These are phyloP conservation scores for Termitomyces sp. DNA, from an alignment of 768 basidiomycete species.

Conservation along the genomic window DNA sequence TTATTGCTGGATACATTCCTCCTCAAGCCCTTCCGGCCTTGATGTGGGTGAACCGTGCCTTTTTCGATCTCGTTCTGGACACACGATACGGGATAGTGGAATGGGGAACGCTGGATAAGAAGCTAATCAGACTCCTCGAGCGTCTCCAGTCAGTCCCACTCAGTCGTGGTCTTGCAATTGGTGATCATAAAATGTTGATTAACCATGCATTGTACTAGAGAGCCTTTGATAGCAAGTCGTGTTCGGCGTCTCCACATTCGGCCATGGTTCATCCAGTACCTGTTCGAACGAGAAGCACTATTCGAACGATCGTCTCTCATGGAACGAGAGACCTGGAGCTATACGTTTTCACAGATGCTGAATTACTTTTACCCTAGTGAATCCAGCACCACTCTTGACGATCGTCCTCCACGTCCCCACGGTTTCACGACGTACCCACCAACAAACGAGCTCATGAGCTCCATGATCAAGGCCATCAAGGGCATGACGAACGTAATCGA, in stretches of 20 bases:
- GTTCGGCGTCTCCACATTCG: conserved; percentile 31
- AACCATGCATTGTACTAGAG: conserved; percentile 17
- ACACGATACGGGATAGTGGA: conserved; percentile 24
- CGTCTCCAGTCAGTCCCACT: conserved; percentile 24
- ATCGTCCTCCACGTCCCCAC: background rate
- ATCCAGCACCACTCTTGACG: background rate
- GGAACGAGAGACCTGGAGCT: background rate
- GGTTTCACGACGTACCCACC: conserved; percentile 5
- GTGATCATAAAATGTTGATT: background rate
- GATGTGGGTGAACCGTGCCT: conserved; percentile 28
- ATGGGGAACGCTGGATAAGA: conserved; percentile 26
- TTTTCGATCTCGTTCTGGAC: conserved; percentile 25
- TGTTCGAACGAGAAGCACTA: conserved; percentile 20
- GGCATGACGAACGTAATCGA: conserved; percentile 28
- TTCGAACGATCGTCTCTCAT: background rate
- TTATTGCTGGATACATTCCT: conserved; percentile 19
- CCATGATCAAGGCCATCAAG: conserved; percentile 26
- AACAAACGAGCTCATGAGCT: conserved; percentile 19
- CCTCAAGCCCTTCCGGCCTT: conserved; percentile 9
- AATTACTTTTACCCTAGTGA: background rate
- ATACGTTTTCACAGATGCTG: background rate
- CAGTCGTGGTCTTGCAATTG: background rate
- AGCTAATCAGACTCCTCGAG: conserved; percentile 20
- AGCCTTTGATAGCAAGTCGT: conserved; percentile 24
- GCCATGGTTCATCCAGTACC: conserved; percentile 35